phyloP scores from a whole-genome alignment of 768 basidiomycete genomes.

The Steccherinum ochraceum region DNA sequence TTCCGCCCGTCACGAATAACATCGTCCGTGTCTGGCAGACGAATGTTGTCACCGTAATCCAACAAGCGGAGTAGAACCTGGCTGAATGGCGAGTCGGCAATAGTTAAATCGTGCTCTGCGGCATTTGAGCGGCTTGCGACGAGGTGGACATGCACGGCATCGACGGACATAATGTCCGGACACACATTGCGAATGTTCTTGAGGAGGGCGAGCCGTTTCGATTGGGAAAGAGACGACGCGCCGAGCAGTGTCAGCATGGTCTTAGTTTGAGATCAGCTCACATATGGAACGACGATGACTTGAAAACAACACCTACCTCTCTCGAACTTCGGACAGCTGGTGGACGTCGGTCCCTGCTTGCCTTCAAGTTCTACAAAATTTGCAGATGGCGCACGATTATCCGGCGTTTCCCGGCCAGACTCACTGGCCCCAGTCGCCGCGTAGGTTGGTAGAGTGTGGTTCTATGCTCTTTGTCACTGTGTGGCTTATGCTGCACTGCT shows the following conservation, averaged over 20 bases:
- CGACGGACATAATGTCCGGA: conserved; percentile 57
- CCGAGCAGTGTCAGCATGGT: conserved; percentile 77
- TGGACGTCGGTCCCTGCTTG: no score
- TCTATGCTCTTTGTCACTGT: no score
- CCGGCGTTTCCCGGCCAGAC: no score
- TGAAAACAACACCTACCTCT: no score
- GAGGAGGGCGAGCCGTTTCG: conserved; percentile 66
- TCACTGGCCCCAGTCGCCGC: no score
- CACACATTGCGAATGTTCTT: conserved; percentile 45
- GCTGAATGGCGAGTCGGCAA: conserved; percentile 37
- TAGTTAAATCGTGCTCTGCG: conserved; percentile 41
- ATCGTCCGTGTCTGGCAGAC: conserved; percentile 36
- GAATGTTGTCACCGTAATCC: conserved; percentile 76
- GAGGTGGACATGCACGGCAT: conserved; percentile 83
- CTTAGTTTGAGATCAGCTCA: conserved; percentile 2
- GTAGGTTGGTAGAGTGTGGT: no score
- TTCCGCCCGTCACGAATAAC: conserved; percentile 30
- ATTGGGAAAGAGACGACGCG: conserved; percentile 64
- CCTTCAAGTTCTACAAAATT: no score
- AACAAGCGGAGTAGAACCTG: conserved; percentile 64
- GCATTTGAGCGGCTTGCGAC: conserved; percentile 52
- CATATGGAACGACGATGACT: no score
- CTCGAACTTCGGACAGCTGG: no score
- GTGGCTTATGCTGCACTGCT: no score
- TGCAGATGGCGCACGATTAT: no score